These are phyloP conservation scores for Neurospora sublineolata DNA, from an alignment of 495 filamentous ascomycete species.

Conservation along the genomic window DNA sequence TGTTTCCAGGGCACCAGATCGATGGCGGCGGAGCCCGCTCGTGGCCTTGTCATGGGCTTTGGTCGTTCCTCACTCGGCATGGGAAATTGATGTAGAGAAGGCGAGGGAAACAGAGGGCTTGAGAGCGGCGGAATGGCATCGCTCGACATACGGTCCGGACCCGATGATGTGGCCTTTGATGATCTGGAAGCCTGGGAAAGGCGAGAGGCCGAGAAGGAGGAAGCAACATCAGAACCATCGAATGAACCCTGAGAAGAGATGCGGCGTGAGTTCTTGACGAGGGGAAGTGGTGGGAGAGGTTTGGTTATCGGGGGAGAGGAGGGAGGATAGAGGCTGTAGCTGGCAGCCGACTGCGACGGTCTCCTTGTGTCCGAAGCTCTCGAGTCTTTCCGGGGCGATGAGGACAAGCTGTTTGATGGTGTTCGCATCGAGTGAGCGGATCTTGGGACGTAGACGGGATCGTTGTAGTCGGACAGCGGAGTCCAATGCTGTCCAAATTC, in stretches of 20 bases:
- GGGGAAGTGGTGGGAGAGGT: constrained; percentile 16
- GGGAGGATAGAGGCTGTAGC: constrained; percentile 19
- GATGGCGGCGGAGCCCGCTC: constrained; percentile 1
- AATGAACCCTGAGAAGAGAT: constrained; percentile 10
- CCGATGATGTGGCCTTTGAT: background rate
- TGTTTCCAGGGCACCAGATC: constrained; percentile 18
- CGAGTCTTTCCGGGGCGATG: constrained; percentile 13
- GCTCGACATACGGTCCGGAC: constrained; percentile 3
- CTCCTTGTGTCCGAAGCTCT: constrained; percentile 13
- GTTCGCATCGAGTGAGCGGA: constrained; percentile 3
- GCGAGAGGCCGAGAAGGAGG: constrained; percentile 8
- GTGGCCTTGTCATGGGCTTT: constrained; percentile 3
- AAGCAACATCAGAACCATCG: constrained; percentile 8
- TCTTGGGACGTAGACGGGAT: constrained; percentile 2
- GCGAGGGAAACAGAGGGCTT: background rate
- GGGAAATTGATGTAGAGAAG: background rate
- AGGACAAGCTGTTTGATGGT: constrained; percentile 1
- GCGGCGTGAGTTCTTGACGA: constrained; percentile 7
- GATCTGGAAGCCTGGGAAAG: constrained; percentile 8
- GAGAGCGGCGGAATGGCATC: constrained; percentile 1
- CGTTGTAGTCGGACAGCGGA: constrained; percentile 3
- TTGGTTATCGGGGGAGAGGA: constrained; percentile 10
- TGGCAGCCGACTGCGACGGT: constrained; percentile 8
- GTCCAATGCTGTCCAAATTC: constrained; percentile 1
- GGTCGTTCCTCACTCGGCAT: background rate